Conservation (phyloP, 192 early-diverging fungal genomes). For the Thoreauomyces humboldtii region DNA sequence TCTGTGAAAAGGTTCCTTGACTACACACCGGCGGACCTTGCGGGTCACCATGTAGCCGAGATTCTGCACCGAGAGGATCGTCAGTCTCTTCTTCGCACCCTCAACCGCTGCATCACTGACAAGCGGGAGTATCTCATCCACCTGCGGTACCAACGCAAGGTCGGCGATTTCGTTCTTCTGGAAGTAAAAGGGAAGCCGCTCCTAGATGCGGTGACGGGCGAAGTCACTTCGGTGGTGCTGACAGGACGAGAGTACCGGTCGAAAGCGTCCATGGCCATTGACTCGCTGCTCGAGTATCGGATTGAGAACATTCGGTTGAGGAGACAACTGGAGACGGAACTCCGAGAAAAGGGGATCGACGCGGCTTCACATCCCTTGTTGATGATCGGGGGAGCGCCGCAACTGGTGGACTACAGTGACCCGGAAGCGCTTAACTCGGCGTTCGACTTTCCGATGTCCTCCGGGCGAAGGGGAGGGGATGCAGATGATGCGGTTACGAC, state of each 20-base stretch:
- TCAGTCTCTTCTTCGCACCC: background rate
- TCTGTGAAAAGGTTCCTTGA: conserved; percentile 28
- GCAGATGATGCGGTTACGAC: too few relatives aligned
- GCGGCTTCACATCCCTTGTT: conserved; percentile 29
- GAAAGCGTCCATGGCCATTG: conserved; percentile 32
- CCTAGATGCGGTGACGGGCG: background rate
- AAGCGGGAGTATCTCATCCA: conserved; percentile 17
- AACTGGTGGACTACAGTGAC: background rate
- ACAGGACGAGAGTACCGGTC: conserved; percentile 32
- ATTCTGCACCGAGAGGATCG: conserved; percentile 33
- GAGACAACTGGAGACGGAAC: conserved; percentile 22
- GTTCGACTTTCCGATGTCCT: too few relatives aligned
- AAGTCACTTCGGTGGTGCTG: conserved; percentile 19
- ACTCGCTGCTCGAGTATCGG: conserved; percentile 37
- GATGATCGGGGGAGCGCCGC: background rate
- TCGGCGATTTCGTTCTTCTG: conserved; percentile 32
- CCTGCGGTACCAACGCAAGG: conserved; percentile 28
- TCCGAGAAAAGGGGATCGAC: conserved; percentile 27
- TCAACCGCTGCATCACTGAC: conserved; percentile 1
- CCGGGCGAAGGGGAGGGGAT: too few relatives aligned
- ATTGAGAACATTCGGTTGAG: conserved; percentile 39
- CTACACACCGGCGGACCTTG: conserved; percentile 25
- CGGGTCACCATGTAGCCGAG: conserved; percentile 17
- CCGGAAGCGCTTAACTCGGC: background rate
- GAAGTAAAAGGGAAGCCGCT: conserved; percentile 37